Evolutionary conservation across 2,329 filamentous ascomycete species (phyloP).

Genomic region (Colletotrichum musicola): DNA sequence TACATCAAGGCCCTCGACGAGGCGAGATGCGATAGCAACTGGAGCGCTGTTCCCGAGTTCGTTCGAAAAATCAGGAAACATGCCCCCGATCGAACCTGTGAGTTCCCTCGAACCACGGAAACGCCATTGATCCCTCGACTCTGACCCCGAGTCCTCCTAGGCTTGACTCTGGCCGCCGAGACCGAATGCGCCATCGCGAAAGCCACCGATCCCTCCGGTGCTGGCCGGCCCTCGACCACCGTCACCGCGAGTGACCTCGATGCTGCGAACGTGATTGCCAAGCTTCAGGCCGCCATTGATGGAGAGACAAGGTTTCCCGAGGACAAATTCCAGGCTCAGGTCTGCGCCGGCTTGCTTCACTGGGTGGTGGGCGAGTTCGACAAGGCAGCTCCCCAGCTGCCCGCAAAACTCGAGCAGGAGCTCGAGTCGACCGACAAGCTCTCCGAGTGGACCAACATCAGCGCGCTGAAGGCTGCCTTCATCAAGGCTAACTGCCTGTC

Average conservation of each 20-base stretch:
- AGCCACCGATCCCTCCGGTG: constrained; percentile 59
- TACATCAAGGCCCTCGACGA: constrained; percentile 88
- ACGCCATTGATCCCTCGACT: constrained; percentile 33
- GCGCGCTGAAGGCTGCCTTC: constrained; percentile 82
- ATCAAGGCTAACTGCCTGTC: constrained; percentile 76
- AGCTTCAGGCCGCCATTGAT: constrained; percentile 69
- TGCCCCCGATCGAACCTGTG: constrained; percentile 87
- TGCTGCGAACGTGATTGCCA: constrained; percentile 59
- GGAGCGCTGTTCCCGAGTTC: constrained; percentile 88
- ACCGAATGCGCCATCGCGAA: constrained; percentile 75
- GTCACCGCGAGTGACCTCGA: constrained; percentile 59
- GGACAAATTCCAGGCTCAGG: constrained; percentile 81
- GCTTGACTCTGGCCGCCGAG: constrained; percentile 77
- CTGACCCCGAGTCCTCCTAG: constrained; percentile 55
- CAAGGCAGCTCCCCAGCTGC: constrained; percentile 71
- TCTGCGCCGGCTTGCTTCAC: constrained; percentile 88
- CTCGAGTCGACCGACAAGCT: constrained; percentile 66
- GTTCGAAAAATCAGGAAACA: constrained; percentile 96
- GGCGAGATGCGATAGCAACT: constrained; percentile 88
- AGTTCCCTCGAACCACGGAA: constrained; percentile 45
- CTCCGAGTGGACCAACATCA: constrained; percentile 85
- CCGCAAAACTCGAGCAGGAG: constrained; percentile 70
- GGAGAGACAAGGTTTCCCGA: constrained; percentile 65
- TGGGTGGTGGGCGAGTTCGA: constrained; percentile 80
- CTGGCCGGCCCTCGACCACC: constrained; percentile 56